These are phyloP conservation scores for Asterochloris sp. DNA, from an alignment of 139 green algal genomes.

Conservation along the genomic window DNA sequence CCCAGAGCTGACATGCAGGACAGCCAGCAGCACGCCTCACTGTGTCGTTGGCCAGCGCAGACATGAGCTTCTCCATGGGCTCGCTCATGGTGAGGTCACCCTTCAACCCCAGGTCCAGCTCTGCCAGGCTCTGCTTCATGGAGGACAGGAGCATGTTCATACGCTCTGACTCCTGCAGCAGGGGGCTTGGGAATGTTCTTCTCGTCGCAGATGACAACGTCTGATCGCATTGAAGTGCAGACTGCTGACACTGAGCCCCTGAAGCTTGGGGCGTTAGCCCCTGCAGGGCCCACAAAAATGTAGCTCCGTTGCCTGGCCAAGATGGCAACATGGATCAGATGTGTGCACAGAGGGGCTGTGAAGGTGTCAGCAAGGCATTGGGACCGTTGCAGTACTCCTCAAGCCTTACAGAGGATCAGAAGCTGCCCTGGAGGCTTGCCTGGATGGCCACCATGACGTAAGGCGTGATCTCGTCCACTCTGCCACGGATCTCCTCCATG, in stretches of 20 bases:
- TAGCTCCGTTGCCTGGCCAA: too few relatives aligned
- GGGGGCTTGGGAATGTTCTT: neutral
- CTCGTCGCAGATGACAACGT: too few relatives aligned
- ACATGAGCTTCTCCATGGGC: conserved; percentile 83
- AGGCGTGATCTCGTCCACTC: conserved; percentile 76
- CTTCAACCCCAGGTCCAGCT: conserved; percentile 90
- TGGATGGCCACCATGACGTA: conserved; percentile 92
- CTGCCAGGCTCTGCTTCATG: conserved; percentile 76
- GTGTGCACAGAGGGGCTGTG: too few relatives aligned
- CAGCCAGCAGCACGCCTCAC: too few relatives aligned
- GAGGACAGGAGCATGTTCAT: conserved; percentile 84
- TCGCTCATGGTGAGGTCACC: conserved; percentile 90
- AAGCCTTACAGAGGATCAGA: neutral
- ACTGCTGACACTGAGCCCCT: too few relatives aligned
- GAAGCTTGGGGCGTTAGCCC: too few relatives aligned
- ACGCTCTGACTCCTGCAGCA: conserved; percentile 75
- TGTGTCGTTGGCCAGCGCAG: conserved; percentile 57
- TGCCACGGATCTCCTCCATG: conserved; percentile 79
- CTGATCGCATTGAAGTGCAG: too few relatives aligned
- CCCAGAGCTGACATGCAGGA: too few relatives aligned
- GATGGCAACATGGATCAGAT: too few relatives aligned
- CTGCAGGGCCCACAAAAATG: too few relatives aligned
- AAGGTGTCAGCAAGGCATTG: too few relatives aligned
- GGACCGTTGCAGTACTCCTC: neutral
- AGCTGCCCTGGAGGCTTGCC: conserved; percentile 24